Evolutionary conservation across 2,329 filamentous ascomycete genomes (phyloP), one percentile per base, ranked within the genome.

Genomic region (Fonsecaea monophora): DNA sequence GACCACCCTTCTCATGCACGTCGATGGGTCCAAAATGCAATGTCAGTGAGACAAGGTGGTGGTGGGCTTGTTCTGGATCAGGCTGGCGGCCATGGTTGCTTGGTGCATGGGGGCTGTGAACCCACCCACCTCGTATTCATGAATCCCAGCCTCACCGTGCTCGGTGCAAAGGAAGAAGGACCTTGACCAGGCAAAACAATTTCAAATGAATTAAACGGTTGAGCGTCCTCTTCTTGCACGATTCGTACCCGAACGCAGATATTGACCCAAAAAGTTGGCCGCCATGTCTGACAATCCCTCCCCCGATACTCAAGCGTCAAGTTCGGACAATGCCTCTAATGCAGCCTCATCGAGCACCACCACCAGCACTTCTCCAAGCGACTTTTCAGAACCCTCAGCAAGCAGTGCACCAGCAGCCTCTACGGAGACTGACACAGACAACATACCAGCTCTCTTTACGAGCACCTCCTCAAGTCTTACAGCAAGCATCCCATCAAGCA

Each of bases 41-140:
- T 13, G 30, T 9, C 13, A 13, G 48, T 21, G 18, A 32, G 18
- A 53, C 48, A 53, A 32, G 30, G 8, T 53, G 10, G 18, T 53
- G 48, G 15, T 53, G 48, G 48, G 12, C 30, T 53, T 10, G 48
- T 53, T 53, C 25, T 21, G 48, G 48, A 15, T 53, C 12, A 53
- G 48, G 30, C 48, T 25, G 8, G 18, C 48, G 48, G n/a, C 7
- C 12, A 53, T 53, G 18, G 18, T 53, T 32, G 48, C 48, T 32
- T 25, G 25, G 30, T 21, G 48, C 48, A 25, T 15, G 48, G 30
- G 18, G 18, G 48, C 18, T 21, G 18, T 25, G 48, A 53, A 53
- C 13, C 48, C 18, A 10, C 48, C 48, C 48, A 53, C 48, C 48
- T 53, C 48, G 30, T 53, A 25, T 53, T 40, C 38, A 40, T 13